These are phyloP conservation scores for Syzygium malaccense DNA, from an alignment of 441 rosid genomes.

Conservation along the genomic window DNA sequence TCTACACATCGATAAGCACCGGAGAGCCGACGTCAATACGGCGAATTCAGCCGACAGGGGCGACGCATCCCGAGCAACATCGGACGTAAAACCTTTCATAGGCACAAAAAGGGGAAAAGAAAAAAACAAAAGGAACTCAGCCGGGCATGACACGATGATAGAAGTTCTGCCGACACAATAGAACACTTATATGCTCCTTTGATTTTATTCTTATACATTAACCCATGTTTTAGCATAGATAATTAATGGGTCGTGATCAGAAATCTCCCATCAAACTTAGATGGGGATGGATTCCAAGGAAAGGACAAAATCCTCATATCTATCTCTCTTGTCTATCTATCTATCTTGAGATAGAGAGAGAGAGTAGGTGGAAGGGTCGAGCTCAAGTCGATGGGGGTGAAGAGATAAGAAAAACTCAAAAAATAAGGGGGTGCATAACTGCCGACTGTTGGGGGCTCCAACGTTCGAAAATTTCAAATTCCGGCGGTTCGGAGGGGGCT, in stretches of 20 bases:
- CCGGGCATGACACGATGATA: fast-evolving
- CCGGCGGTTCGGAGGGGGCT: constrained; percentile 20
- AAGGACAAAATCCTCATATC: neutral
- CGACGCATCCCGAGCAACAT: neutral
- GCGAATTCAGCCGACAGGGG: neutral
- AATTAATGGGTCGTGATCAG: neutral
- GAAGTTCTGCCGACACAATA: neutral
- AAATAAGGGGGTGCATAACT: neutral
- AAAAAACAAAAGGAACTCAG: neutral
- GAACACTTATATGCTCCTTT: neutral
- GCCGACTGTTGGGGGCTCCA: constrained; percentile 12
- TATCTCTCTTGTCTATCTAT: neutral
- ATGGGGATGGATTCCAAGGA: neutral
- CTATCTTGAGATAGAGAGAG: neutral
- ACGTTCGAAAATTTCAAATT: constrained; percentile 76
- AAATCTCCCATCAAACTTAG: neutral
- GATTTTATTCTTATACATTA: neutral
- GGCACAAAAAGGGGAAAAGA: too few relatives aligned
- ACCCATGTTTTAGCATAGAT: neutral
- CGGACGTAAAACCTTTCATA: fast-evolving
- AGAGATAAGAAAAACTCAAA: neutral
- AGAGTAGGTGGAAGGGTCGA: neutral
- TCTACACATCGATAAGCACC: neutral
- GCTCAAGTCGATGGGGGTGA: neutral
- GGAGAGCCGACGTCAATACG: fast-evolving